These are phyloP conservation scores for Cyberlindnera subsufficiens DNA, from an alignment of 805 yeast genomes.

Conservation along the genomic window DNA sequence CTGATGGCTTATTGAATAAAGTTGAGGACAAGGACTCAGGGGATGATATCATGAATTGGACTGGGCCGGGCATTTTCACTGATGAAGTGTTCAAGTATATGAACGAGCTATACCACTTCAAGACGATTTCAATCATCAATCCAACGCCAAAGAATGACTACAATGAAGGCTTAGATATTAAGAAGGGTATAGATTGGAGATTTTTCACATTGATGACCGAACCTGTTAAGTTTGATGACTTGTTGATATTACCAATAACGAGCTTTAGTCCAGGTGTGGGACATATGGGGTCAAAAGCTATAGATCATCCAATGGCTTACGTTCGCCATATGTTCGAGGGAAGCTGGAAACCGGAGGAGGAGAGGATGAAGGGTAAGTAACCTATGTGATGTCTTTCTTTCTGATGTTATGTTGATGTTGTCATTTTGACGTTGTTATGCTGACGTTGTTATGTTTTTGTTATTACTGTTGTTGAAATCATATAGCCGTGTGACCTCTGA, in stretches of 20 bases:
- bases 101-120: conserved; percentile 36
- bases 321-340: conserved; percentile 63
- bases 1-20: conserved; percentile 38
- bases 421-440: neutral
- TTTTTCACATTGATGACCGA: conserved; percentile 52
- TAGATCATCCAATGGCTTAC: conserved; percentile 43
- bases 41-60: conserved; percentile 85
- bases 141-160: conserved; percentile 20
- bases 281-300: conserved; percentile 55
- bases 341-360: conserved; percentile 44
- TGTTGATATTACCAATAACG: conserved; percentile 66
- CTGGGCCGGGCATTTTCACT: conserved; percentile 96
- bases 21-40: conserved; percentile 60
- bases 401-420: neutral
- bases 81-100: conserved; percentile 78
- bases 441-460: neutral
- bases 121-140: conserved; percentile 8
- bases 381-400: neutral
- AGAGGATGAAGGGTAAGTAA: conserved; percentile 6
- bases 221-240: conserved; percentile 59
- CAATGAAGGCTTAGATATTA: conserved; percentile 22
- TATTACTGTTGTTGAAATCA: too few relatives aligned
- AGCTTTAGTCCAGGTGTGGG: conserved; percentile 64
- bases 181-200: conserved; percentile 47
- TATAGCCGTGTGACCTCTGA: too few relatives aligned